A percentile compares a stretch with the other conserved stretches of the same genome.
phyloP scores from a whole-genome alignment of 148 eudicot species.

The Cornus kousa region DNA sequence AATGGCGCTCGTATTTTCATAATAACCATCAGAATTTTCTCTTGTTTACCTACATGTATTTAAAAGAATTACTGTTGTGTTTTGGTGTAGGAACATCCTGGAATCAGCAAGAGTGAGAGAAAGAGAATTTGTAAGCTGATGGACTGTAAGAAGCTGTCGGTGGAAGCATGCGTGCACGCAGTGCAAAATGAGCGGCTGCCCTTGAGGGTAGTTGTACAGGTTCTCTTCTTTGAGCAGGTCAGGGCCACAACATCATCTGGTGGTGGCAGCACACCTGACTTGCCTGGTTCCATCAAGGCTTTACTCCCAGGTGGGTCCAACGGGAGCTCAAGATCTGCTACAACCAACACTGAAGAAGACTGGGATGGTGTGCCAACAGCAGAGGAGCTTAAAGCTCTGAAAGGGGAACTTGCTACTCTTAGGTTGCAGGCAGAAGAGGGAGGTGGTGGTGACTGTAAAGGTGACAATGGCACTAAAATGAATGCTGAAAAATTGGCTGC shows the following conservation, averaged over 20 bases:
- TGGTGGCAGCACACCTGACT: constrained; percentile 46
- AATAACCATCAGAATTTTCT: too few species aligned
- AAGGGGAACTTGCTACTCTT: constrained; percentile 64
- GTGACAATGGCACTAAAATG: constrained; percentile 20
- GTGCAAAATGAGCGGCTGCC: constrained; percentile 92
- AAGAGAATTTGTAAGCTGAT: constrained; percentile 77
- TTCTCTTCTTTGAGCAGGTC: constrained; percentile 88
- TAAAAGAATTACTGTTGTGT: not conserved
- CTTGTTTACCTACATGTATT: too few species aligned
- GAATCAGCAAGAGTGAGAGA: constrained; percentile 66
- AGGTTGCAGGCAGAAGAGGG: constrained; percentile 39
- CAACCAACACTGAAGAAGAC: constrained; percentile 85
- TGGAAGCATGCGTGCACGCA: constrained; percentile 78
- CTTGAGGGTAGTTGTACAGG: constrained; percentile 71
- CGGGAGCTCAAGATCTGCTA: constrained; percentile 78
- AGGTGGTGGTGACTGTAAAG: not conserved
- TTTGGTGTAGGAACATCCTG: constrained; percentile 66
- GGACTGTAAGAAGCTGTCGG: constrained; percentile 87
- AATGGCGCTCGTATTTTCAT: not conserved
- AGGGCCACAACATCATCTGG: constrained; percentile 42
- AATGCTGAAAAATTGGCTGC: constrained; percentile 40
- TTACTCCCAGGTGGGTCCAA: constrained; percentile 57
- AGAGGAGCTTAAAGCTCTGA: constrained; percentile 73
- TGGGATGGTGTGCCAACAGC: constrained; percentile 73
- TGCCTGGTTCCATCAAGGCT: constrained; percentile 36